Evolutionary conservation across 495 filamentous ascomycete genomes (phyloP).

Genomic region (Penicillium angulare): DNA sequence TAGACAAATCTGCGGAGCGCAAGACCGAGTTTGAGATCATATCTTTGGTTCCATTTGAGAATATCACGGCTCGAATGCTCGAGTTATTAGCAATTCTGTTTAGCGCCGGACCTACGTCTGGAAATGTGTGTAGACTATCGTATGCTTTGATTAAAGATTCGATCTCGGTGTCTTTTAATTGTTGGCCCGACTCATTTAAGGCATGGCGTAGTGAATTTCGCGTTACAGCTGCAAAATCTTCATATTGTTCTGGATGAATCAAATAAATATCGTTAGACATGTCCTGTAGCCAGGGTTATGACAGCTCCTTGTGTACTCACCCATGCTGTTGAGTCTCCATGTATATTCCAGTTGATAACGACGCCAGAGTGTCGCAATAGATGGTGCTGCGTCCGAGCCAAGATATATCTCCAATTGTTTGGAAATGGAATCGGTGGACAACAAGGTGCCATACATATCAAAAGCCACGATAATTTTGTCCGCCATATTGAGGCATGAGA

Average conservation of each 20-base stretch:
- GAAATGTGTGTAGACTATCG: constrained; percentile 65
- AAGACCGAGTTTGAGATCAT: constrained; percentile 64
- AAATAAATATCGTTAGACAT: neutral
- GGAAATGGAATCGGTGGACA: constrained; percentile 68
- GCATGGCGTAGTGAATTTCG: constrained; percentile 62
- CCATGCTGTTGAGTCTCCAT: constrained; percentile 80
- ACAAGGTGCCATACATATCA: constrained; percentile 72
- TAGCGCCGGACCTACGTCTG: constrained; percentile 60
- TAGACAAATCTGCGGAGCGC: constrained; percentile 54
- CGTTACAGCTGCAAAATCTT: constrained; percentile 65
- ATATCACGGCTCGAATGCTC: constrained; percentile 57
- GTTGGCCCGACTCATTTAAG: constrained; percentile 50
- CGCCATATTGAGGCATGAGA: constrained; percentile 18
- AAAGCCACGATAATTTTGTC: constrained; percentile 58
- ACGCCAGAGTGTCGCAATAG: constrained; percentile 57
- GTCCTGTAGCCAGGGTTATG: neutral
- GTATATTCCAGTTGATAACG: constrained; percentile 77
- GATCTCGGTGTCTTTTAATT: constrained; percentile 40
- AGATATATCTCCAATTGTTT: constrained; percentile 49
- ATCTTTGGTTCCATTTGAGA: constrained; percentile 67
- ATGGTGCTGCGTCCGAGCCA: constrained; percentile 46
- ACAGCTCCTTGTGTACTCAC: constrained; percentile 33
- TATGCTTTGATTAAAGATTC: constrained; percentile 62
- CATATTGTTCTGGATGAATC: constrained; percentile 50
- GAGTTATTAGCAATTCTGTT: constrained; percentile 37